Percentiles rank a stretch among this genome's conserved stretches.
phyloP scores from a whole-genome alignment of 768 basidiomycete genomes.

The Pulveroboletus frians region DNA sequence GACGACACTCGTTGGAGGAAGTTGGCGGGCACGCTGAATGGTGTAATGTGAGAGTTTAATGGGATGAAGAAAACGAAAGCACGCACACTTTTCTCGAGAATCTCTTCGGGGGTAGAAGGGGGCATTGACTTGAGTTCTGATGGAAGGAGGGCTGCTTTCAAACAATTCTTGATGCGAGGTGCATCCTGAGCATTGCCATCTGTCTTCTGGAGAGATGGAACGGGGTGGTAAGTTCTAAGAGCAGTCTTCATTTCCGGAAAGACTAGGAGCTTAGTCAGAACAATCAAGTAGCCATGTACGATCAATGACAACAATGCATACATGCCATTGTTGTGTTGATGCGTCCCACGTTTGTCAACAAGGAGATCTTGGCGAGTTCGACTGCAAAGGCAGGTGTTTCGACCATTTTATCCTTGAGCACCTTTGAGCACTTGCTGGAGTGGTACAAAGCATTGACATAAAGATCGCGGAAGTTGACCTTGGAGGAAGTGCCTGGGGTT shows the following conservation, averaged over 20 bases:
- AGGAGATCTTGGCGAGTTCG: conserved; percentile 77
- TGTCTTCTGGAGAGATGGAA: conserved; percentile 83
- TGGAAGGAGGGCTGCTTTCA: conserved; percentile 75
- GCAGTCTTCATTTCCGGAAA: conserved; percentile 94
- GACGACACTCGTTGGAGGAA: conserved; percentile 81
- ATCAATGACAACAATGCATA: conserved; percentile 35
- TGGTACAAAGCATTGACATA: conserved; percentile 78
- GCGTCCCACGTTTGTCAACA: conserved; percentile 84
- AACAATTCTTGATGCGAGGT: conserved; percentile 85
- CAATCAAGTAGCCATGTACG: conserved; percentile 4
- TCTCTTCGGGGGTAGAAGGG: conserved; percentile 71
- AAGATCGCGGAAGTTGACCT: conserved; percentile 74
- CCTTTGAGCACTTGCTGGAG: conserved; percentile 81
- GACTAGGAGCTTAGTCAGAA: conserved; percentile 43
- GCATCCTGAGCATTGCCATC: conserved; percentile 87
- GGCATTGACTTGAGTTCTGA: conserved; percentile 60
- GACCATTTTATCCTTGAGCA: conserved; percentile 82
- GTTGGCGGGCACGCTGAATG: conserved; percentile 48
- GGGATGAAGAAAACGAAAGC: neutral
- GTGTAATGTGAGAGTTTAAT: conserved; percentile 1
- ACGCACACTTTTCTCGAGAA: conserved; percentile 62
- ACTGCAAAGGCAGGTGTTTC: conserved; percentile 73
- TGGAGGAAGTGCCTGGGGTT: conserved; percentile 40
- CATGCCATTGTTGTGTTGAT: conserved; percentile 92
- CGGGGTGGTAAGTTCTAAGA: conserved; percentile 82